Evolutionary conservation across 208 protist genomes (phyloP).

Genomic region (Leishmania amazonensis): DNA sequence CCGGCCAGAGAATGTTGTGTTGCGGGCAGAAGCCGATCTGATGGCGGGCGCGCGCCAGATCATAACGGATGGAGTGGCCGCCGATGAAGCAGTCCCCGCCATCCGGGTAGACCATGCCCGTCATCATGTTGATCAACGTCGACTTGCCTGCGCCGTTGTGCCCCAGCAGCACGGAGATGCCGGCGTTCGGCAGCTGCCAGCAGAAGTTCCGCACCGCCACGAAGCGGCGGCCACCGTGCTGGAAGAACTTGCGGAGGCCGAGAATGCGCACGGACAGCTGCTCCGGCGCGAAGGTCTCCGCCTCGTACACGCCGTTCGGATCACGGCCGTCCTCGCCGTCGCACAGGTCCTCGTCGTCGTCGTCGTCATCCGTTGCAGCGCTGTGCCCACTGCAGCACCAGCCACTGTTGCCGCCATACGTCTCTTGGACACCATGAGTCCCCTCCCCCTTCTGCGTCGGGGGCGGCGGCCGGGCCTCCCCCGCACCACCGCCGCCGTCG

Average conservation of each 20-base stretch:
- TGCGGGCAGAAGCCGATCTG: slow-evolving; percentile 96
- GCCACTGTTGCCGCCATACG: background rate
- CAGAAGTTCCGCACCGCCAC: slow-evolving; percentile 68
- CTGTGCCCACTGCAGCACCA: background rate
- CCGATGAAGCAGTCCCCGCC: slow-evolving; percentile 74
- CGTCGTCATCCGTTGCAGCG: background rate
- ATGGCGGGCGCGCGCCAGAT: slow-evolving; percentile 58
- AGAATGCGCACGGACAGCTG: slow-evolving; percentile 20
- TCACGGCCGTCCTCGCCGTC: slow-evolving; percentile 30
- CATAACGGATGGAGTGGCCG: slow-evolving; percentile 53
- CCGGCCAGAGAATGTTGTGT: slow-evolving; percentile 95
- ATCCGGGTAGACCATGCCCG: slow-evolving; percentile 75
- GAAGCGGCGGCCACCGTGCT: slow-evolving; percentile 36
- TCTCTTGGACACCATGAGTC: background rate
- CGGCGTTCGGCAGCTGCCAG: slow-evolving; percentile 53
- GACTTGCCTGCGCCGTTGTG: slow-evolving; percentile 90
- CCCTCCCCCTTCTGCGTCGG: background rate
- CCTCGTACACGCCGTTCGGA: slow-evolving; percentile 19
- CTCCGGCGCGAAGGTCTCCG: slow-evolving; percentile 4
- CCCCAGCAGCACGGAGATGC: slow-evolving; percentile 83
- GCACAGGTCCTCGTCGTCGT: slow-evolving; percentile 4
- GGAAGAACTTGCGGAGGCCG: slow-evolving; percentile 32
- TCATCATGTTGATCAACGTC: slow-evolving; percentile 84
- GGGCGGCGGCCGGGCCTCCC: background rate
- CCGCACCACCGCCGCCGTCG: background rate